phyloP scores from a whole-genome alignment of 495 filamentous ascomycete genomes.

The Echria macrotheca region DNA sequence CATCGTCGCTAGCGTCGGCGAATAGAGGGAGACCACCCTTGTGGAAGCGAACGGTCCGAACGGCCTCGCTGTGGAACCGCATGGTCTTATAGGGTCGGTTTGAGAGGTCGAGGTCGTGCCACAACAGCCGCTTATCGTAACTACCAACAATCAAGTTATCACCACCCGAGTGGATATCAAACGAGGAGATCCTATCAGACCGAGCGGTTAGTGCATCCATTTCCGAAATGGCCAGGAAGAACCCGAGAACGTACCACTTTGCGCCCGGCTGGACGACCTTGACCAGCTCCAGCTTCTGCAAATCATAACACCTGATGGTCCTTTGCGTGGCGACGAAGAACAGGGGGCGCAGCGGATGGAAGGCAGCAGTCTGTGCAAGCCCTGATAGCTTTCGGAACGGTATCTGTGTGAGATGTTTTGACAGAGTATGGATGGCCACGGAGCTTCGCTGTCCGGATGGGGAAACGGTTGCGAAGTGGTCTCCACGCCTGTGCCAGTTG shows the following conservation, averaged over 20 bases:
- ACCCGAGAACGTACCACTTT: constrained; percentile 36
- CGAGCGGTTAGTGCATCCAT: constrained; percentile 7
- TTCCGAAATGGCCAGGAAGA: neutral
- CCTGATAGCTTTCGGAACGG: constrained; percentile 86
- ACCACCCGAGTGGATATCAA: constrained; percentile 87
- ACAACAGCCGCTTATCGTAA: constrained; percentile 88
- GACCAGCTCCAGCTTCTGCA: constrained; percentile 79
- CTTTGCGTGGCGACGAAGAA: constrained; percentile 96
- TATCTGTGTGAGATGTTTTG: constrained; percentile 88
- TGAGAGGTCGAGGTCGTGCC: constrained; percentile 95
- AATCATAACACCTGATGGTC: constrained; percentile 85
- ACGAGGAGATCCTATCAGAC: constrained; percentile 75
- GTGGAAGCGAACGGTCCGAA: constrained; percentile 82
- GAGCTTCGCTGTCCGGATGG: constrained; percentile 70
- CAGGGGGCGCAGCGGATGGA: constrained; percentile 88
- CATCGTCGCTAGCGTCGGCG: constrained; percentile 89
- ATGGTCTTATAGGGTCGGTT: constrained; percentile 90
- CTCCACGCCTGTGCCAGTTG: constrained; percentile 88
- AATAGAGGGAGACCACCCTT: constrained; percentile 80
- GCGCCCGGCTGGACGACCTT: constrained; percentile 90
- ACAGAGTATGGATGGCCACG: constrained; percentile 92
- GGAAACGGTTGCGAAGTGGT: constrained; percentile 91
- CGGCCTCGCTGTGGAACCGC: constrained; percentile 86
- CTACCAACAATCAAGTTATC: constrained; percentile 91
- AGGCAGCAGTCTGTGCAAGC: constrained; percentile 80